Evolutionary conservation across 1,284 basidiomycete genomes (phyloP), one percentile per base, ranked within the genome.

Genomic region (Austroboletus niveus): DNA sequence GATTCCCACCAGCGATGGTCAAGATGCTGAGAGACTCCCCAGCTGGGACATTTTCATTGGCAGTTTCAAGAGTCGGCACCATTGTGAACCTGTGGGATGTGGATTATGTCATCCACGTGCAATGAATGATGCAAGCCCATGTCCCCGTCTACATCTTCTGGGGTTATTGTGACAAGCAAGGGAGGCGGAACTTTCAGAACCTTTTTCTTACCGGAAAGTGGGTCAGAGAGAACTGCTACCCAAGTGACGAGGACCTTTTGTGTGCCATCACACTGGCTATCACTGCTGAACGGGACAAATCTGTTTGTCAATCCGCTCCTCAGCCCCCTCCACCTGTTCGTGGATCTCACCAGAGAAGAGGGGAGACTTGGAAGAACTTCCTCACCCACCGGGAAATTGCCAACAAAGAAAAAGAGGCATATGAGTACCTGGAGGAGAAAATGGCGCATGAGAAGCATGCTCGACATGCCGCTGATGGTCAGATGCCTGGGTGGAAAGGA

Each of bases 11-110:
- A 32, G 20, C 27, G 1, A 55, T 53, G 50, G 44, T 55, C 12
- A 30, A 55, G 35, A 52, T 55, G 51, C 41, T 55, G 3, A 49
- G 22, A 17, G 35, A 55, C 5, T 49, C 47, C 2, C 54, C 36
- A 20, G 49, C 8, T n/a, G 39, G 50, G 5, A 52, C n/a, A 1
- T 54, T 54, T 20, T 48, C 36, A 4, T 29, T 27, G 1, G 17
- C 15, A 2, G 22, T 4, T 7, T 27, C 14, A 8, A 36, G 43
- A 30, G 51, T 50, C 3, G 29, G 51, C 15, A 42, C 43, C 3
- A 3, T 32, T 5, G 22, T 52, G 17, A 9, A 42, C 27, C 20
- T 9, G 2, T 9, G 2, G 1, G 12, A 42, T 15, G 1, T 1
- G 14, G 14, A 36, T 3, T 42, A 12, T 36, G 14, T 32, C 29